Percentiles rank a stretch among this genome's conserved stretches.
phyloP scores from a whole-genome alignment of 208 protist genomes.

The Leishmania aethiopica region DNA sequence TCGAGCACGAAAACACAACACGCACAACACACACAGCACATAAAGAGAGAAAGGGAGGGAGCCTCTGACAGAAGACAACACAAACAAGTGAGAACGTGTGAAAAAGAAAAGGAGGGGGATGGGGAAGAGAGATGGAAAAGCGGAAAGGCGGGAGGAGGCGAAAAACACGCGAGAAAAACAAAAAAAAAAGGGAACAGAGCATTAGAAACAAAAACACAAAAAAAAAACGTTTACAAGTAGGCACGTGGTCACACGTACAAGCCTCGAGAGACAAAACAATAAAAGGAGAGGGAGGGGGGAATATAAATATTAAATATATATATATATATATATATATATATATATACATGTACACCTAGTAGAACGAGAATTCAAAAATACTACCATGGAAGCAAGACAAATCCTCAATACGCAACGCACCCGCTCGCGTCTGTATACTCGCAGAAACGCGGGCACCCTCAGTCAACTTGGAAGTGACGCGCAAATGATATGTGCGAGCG shows the following conservation, averaged over 20 bases:
- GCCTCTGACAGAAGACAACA: not conserved
- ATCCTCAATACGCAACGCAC: not conserved
- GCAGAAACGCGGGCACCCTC: no score
- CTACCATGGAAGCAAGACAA: no score
- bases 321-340: not conserved
- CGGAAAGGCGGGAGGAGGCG: not conserved
- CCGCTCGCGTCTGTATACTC: not conserved
- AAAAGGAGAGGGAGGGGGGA: no score
- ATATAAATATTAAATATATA: not conserved
- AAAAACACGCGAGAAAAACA: not conserved
- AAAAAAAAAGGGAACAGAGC: not conserved
- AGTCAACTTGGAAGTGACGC: not conserved
- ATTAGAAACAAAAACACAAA: constrained; percentile 4
- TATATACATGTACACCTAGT: no score
- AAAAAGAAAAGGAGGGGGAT: not conserved
- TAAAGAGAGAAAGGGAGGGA: not conserved
- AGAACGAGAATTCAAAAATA: no score
- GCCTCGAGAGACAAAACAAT: not conserved
- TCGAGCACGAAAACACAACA: not conserved
- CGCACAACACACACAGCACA: not conserved
- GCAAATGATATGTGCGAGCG: not conserved
- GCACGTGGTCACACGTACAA: not conserved
- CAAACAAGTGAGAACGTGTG: not conserved
- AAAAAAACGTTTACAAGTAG: no score
- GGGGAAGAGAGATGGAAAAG: not conserved